Evolutionary conservation across 2,329 filamentous ascomycete genomes (phyloP).

Genomic region (Arachnopeziza araneosa): DNA sequence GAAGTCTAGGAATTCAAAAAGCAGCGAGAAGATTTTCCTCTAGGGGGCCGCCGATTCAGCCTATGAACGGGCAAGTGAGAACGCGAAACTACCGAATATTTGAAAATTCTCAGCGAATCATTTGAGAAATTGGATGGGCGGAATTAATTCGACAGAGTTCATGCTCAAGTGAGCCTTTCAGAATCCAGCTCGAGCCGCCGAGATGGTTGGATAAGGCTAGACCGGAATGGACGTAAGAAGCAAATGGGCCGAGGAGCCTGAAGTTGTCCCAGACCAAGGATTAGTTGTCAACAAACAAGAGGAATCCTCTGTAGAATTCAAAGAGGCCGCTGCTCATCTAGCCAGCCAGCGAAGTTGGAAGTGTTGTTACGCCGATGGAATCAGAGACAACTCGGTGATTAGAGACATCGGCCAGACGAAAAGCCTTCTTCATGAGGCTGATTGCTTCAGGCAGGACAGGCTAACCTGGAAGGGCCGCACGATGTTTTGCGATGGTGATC

Average conservation of each 20-base stretch:
- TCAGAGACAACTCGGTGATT: neutral
- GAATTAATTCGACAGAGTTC: conserved; percentile 18
- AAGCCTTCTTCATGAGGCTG: neutral
- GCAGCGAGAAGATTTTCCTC: neutral
- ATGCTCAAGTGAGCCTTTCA: conserved; percentile 36
- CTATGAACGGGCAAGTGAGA: neutral
- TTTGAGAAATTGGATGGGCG: conserved; percentile 24
- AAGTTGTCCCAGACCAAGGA: neutral
- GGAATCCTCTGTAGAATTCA: too few species aligned
- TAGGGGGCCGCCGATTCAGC: neutral
- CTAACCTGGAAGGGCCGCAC: neutral
- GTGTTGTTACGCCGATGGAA: neutral
- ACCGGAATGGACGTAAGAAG: neutral
- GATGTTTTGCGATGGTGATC: neutral
- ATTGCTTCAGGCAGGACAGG: neutral
- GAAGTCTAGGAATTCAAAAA: neutral
- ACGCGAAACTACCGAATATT: neutral
- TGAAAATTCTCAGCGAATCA: neutral
- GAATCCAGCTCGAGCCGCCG: conserved; percentile 39
- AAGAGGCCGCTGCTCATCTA: too few species aligned
- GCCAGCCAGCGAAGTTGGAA: neutral
- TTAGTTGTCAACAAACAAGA: too few species aligned
- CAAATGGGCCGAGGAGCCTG: neutral
- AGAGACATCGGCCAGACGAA: neutral
- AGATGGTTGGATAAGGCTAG: conserved; percentile 7